Conservation (phyloP, 169 alveolate species). For the Cryptosporidium bovis region DNA sequence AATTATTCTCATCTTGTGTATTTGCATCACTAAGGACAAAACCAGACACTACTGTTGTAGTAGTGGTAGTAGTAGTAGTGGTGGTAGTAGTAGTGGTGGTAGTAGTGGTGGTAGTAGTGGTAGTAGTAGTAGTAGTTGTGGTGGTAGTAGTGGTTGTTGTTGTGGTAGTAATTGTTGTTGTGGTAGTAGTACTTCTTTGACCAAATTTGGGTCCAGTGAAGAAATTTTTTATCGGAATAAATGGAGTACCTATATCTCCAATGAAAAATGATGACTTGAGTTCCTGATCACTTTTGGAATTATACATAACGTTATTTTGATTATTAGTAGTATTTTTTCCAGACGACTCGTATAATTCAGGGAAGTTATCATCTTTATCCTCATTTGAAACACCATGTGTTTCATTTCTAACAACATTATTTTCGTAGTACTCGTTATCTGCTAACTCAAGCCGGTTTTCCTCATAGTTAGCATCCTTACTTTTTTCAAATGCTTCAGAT, state of each 20-base stretch:
- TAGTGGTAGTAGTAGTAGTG: conserved; percentile 4
- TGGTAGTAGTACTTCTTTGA: conserved; percentile 42
- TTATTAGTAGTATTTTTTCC: background rate
- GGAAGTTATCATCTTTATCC: background rate
- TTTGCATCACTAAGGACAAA: background rate
- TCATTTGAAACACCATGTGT: background rate
- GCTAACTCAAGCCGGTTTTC: background rate
- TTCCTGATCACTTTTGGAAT: background rate
- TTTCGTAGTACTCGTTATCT: background rate
- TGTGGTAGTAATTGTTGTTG: conserved; percentile 40
- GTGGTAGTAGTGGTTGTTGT: background rate
- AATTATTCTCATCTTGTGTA: background rate
- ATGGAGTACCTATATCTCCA: conserved; percentile 9
- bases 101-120: conserved; percentile 17
- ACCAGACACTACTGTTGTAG: background rate
- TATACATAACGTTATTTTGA: background rate
- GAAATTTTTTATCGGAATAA: conserved; percentile 18
- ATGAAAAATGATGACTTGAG: conserved; percentile 31
- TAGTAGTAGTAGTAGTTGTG: conserved; percentile 33
- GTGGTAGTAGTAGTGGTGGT: conserved; percentile 35
- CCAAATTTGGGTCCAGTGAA: background rate
- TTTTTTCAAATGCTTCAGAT: background rate
- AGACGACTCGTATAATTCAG: background rate
- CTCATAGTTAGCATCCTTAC: background rate
- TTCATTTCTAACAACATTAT: background rate